Base-by-base conservation (phyloP, 2,329 filamentous ascomycete genomes). In the Pseudogymnoascus destructans region DNA sequence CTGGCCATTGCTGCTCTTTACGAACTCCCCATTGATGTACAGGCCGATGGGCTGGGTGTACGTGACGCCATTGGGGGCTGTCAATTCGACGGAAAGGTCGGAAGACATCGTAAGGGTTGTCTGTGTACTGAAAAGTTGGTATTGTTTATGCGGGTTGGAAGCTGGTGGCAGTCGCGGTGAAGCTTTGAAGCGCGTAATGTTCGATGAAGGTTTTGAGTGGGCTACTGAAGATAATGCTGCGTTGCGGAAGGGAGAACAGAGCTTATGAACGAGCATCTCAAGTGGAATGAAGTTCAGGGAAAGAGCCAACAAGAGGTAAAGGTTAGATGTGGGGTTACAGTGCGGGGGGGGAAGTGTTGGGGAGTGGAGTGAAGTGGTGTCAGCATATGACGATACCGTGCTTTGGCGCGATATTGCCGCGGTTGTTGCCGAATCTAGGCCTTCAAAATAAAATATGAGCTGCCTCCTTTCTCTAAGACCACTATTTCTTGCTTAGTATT, bases 11-110 rank as follows among this genome's bases (percentile, higher is more conserved):
- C 78, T 82, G 59, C 83, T 81, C 66, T 81, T 76, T 57, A 89
- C 82, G 69, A 87, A 91, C 69, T 89, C 85, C 63, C 90, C 89
- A 74, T 88, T 86, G 73, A 91, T 89, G 72, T 90, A 91, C 7
- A 92, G 77, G n/a, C 88, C 88, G 46, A 80, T 76, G 1, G 87
- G 86, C 73, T 89, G 85, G 10, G 72, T 75, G 72, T 87, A 91
- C 65, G 79, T 83, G 70, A 74, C 77, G 65, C 86, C 87, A 71
- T 92, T 92, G 3, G 87, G 87, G 55, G 87, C 86, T 7, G 78
- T 86, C 60, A 92, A 77, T 66, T 88, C 77, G 57, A 82, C 72
- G 5, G 61, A 57, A 23, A 79, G 72, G 60, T 74, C 73, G 32
- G 75, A 74, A 73, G 57, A 59, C 68, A 70, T 70, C 57, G 61